Percentiles rank a stretch among this genome's conserved stretches.
Conservation (phyloP, 495 filamentous ascomycete species). For the Hyaloscypha hepaticicola region DNA sequence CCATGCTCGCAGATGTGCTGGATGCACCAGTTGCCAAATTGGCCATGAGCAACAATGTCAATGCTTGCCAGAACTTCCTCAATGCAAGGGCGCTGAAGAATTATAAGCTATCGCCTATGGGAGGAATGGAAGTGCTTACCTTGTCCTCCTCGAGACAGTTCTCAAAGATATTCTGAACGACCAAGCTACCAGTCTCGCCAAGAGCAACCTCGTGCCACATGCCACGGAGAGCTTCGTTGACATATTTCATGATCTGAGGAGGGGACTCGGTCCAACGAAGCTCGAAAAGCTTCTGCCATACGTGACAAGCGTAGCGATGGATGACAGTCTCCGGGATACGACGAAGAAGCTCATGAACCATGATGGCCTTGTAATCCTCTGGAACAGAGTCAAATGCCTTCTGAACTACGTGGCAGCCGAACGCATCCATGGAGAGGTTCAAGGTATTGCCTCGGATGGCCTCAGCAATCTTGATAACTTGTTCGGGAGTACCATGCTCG, state of each 20-base stretch:
- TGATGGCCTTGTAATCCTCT: slow-evolving; percentile 95
- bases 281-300: slow-evolving; percentile 99
- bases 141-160: slow-evolving; percentile 99
- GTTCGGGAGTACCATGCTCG: slow-evolving; percentile 93
- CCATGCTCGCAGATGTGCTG: slow-evolving; percentile 99
- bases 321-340: slow-evolving; percentile 97
- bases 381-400: slow-evolving; percentile 97
- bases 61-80: slow-evolving; percentile 93
- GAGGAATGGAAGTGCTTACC: slow-evolving; percentile 48
- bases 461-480: slow-evolving; percentile 92
- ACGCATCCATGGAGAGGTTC: slow-evolving; percentile 94
- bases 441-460: slow-evolving; percentile 94
- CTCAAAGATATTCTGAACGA: slow-evolving; percentile 99
- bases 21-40: slow-evolving; percentile 99
- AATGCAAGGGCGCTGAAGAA: slow-evolving; percentile 80
- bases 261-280: slow-evolving; percentile 92
- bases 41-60: slow-evolving; percentile 94
- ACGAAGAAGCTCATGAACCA: slow-evolving; percentile 95
- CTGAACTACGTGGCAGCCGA: slow-evolving; percentile 97
- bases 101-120: slow-evolving; percentile 7
- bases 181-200: slow-evolving; percentile 94
- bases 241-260: slow-evolving; percentile 96
- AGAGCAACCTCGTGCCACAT: slow-evolving; percentile 99
- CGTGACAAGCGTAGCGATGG: slow-evolving; percentile 97
- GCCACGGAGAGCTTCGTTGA: slow-evolving; percentile 90